Base-by-base conservation (phyloP, 257 asterid genomes). In the Capsicum pubescens region DNA sequence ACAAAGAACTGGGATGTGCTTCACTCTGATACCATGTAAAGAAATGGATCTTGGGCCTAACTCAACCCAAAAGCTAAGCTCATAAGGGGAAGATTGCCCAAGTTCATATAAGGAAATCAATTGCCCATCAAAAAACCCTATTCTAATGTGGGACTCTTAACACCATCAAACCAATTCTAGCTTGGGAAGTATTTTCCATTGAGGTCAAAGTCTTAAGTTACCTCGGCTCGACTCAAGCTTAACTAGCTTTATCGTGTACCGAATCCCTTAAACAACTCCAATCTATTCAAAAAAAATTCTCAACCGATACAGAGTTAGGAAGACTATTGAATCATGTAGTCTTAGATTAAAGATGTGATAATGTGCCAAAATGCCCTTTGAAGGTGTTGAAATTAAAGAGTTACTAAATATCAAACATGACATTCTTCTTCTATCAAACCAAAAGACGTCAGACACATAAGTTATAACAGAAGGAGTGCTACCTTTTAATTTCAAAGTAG, bases 261-360 rank as follows among this genome's bases (percentile, higher is more conserved):
- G 50, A 69, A 39, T 39, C 32, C 77, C 55, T 69, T 4, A 69
- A 69, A 26, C 3, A 13, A 69, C 77, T 69, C 77, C 77, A 69
- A 16, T 39, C 26, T 15, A 69, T 39, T 39, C 26, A 8, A 69
- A 42, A 16, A 52, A 52, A 69, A 69, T 39, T 3, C 77, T 69
- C 26, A 15, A 69, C 8, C 3, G 32, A 39, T 69, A 46, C 19
- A 5, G 7, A 69, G 14, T 69, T 69, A 8, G 55, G 14, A 69
- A 39, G 32, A 39, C 15, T 39, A 5, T 69, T 69, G 77, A 69
- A 69, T 69, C 76, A 15, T 39, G 55, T 39, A 69, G 4, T 36
- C 52, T 15, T 69, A n/a, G 8, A 39, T 52, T 16, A 69, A 4
- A 69, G 54, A 69, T 39, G 55, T 39, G 77, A 69, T 69, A 39